Evolutionary conservation across 2,329 filamentous ascomycete genomes (phyloP).

Genomic region (Aspergillus bombycis): DNA sequence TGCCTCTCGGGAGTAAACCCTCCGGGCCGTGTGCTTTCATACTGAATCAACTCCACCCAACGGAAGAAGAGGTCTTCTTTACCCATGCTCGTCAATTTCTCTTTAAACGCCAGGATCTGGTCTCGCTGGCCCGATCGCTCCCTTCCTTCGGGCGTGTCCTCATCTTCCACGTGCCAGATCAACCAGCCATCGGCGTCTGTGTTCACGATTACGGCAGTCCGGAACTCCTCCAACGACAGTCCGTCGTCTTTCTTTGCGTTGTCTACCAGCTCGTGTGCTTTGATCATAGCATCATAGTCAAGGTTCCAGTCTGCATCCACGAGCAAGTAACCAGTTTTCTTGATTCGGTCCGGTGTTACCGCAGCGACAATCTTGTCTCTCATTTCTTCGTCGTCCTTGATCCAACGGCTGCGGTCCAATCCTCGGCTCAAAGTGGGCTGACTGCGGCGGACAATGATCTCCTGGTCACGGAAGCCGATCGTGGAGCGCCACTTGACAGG

Average conservation of each 20-base stretch:
- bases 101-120: constrained; percentile 80
- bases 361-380: constrained; percentile 66
- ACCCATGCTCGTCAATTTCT: constrained; percentile 72
- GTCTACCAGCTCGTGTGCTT: constrained; percentile 71
- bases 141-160: constrained; percentile 50
- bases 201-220: constrained; percentile 70
- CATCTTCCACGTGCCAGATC: constrained; percentile 62
- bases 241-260: constrained; percentile 30
- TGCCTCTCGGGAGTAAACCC: constrained; percentile 78
- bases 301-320: constrained; percentile 86
- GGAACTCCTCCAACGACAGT: constrained; percentile 67
- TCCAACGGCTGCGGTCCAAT: constrained; percentile 53
- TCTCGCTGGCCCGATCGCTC: constrained; percentile 48
- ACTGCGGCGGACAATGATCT: constrained; percentile 80
- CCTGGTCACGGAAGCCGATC: constrained; percentile 75
- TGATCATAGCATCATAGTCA: constrained; percentile 80
- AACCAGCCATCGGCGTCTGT: constrained; percentile 72
- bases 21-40: constrained; percentile 75
- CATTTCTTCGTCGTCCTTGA: constrained; percentile 56
- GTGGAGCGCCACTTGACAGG: constrained; percentile 74
- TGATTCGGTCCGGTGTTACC: constrained; percentile 67
- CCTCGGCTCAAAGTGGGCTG: constrained; percentile 67
- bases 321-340: constrained; percentile 85
- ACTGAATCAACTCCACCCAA: constrained; percentile 92
- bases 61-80: constrained; percentile 90